These are phyloP conservation scores for Phoma sp. DNA, from an alignment of 2,329 filamentous ascomycete genomes.

Conservation along the genomic window DNA sequence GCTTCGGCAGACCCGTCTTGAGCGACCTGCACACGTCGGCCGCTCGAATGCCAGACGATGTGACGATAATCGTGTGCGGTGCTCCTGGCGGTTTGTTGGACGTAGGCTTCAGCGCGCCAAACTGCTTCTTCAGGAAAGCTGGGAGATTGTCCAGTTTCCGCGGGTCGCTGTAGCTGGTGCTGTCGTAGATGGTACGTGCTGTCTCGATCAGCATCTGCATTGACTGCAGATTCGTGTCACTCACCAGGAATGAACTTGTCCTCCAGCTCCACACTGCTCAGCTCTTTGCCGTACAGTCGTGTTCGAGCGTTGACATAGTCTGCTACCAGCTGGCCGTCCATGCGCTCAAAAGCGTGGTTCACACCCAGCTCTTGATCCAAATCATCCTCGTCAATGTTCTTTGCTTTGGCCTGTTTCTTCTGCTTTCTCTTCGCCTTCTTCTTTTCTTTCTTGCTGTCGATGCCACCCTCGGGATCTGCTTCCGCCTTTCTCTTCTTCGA, in stretches of 20 bases:
- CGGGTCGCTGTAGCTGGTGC: constrained; percentile 72
- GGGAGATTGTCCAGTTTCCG: constrained; percentile 77
- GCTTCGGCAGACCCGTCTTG: constrained; percentile 60
- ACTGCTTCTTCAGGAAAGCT: constrained; percentile 74
- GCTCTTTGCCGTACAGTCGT: constrained; percentile 76
- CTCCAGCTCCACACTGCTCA: constrained; percentile 83
- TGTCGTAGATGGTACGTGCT: constrained; percentile 81
- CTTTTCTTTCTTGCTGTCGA: constrained; percentile 44
- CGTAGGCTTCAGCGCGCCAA: constrained; percentile 66
- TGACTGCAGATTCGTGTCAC: neutral
- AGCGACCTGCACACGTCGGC: constrained; percentile 84
- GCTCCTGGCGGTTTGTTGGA: constrained; percentile 65
- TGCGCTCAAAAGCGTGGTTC: constrained; percentile 79
- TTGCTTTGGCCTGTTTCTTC: constrained; percentile 64
- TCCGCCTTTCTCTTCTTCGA: constrained; percentile 53
- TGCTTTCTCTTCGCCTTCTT: constrained; percentile 53
- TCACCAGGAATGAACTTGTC: constrained; percentile 81
- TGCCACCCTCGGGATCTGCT: constrained; percentile 36
- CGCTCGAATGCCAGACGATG: constrained; percentile 81
- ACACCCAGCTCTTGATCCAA: constrained; percentile 61
- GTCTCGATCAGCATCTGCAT: constrained; percentile 20
- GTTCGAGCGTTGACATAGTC: constrained; percentile 85
- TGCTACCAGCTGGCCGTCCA: constrained; percentile 83
- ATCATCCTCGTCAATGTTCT: constrained; percentile 69
- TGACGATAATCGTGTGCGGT: constrained; percentile 85